Percentiles rank a stretch among this genome's conserved stretches.
phyloP scores from a whole-genome alignment of 2,329 filamentous ascomycete genomes.

The Talaromyces sp. region DNA sequence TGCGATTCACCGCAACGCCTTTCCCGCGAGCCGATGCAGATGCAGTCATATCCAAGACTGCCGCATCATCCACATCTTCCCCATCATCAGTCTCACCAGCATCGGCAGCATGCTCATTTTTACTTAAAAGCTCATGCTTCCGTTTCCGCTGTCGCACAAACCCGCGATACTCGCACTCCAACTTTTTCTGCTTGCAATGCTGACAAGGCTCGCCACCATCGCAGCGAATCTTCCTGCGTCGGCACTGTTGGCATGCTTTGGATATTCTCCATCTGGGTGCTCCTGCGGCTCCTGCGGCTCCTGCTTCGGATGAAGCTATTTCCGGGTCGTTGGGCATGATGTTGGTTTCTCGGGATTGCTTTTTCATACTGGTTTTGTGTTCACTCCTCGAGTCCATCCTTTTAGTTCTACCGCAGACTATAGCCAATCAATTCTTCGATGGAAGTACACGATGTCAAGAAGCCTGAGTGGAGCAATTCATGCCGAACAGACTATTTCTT shows the following conservation, averaged over 20 bases:
- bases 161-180: conserved; percentile 37
- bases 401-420: background rate
- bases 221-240: conserved; percentile 42
- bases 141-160: conserved; percentile 36
- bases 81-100: conserved; percentile 17
- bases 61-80: background rate
- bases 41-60: background rate
- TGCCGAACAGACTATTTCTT: background rate
- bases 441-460: background rate
- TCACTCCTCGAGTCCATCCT: background rate
- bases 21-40: background rate
- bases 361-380: background rate
- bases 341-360: background rate
- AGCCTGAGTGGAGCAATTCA: background rate
- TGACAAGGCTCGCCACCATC: conserved; percentile 41
- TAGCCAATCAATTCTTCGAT: background rate
- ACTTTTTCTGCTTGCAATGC: conserved; percentile 34
- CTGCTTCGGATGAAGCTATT: conserved; percentile 25
- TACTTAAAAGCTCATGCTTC: conserved; percentile 25
- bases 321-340: background rate
- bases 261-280: conserved; percentile 33
- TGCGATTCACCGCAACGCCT: background rate
- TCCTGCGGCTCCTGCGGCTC: conserved; percentile 12
- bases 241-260: conserved; percentile 42
- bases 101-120: conserved; percentile 18